A percentile compares a stretch with the other conserved stretches of the same genome.
Evolutionary conservation across 345 rosid species (phyloP).

Genomic region (Acer yangbiense): DNA sequence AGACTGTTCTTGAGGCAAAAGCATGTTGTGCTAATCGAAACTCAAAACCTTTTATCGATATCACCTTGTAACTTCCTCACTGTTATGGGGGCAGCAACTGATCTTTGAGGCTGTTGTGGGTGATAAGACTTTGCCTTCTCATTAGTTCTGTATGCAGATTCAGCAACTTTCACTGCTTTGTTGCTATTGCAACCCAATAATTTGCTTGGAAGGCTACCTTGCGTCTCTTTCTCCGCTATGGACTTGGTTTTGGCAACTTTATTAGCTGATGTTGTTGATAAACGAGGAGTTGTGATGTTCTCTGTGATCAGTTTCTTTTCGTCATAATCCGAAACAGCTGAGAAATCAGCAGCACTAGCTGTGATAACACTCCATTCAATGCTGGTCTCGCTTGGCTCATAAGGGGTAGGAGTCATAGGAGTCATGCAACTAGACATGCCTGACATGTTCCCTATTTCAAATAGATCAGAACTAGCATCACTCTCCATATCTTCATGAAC

Average conservation of each 20-base stretch:
- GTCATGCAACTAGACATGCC: slow-evolving; percentile 40
- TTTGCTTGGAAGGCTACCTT: slow-evolving; percentile 27
- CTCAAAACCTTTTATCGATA: slow-evolving; percentile 29
- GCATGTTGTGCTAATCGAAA: slow-evolving; percentile 19
- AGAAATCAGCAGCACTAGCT: slow-evolving; percentile 56
- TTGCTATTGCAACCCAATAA: slow-evolving; percentile 50
- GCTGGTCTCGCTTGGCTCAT: slow-evolving; percentile 60
- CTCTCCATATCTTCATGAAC: slow-evolving; percentile 49
- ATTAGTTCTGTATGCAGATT: slow-evolving; percentile 34
- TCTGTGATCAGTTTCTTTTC: slow-evolving; percentile 28
- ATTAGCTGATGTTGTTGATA: neutral
- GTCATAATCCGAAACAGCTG: slow-evolving; percentile 35
- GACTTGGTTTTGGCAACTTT: slow-evolving; percentile 13
- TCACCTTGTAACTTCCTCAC: slow-evolving; percentile 28
- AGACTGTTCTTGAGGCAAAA: slow-evolving; percentile 5
- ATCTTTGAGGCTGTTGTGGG: slow-evolving; percentile 25
- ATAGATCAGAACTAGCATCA: slow-evolving; percentile 71
- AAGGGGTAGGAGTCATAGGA: slow-evolving; percentile 35
- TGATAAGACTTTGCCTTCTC: slow-evolving; percentile 31
- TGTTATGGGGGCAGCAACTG: slow-evolving; percentile 20
- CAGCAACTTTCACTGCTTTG: slow-evolving; percentile 53
- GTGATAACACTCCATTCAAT: slow-evolving; percentile 67
- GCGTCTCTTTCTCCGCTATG: slow-evolving; percentile 16
- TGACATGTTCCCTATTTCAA: slow-evolving; percentile 64
- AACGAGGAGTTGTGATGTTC: neutral